phyloP scores from a whole-genome alignment of 768 basidiomycete genomes.

The Podaxis sp. region DNA sequence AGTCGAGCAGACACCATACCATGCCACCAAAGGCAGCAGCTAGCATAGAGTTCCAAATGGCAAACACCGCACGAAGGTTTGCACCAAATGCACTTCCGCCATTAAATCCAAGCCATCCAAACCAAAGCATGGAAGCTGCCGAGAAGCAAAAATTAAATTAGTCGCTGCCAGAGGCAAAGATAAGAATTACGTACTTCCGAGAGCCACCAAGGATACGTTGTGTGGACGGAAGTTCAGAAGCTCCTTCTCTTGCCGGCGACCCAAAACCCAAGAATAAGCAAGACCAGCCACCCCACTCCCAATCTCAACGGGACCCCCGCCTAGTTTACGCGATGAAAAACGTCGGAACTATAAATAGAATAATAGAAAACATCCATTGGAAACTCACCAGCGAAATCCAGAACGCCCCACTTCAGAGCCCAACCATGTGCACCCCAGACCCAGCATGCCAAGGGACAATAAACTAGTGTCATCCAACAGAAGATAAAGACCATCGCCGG shows the following conservation, averaged over 20 bases:
- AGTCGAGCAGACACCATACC: conserved; percentile 83
- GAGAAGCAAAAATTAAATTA: conserved; percentile 1
- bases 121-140: conserved; percentile 75
- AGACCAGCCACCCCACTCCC: conserved; percentile 83
- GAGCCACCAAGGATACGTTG: conserved; percentile 79
- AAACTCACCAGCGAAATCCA: conserved; percentile 79
- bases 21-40: conserved; percentile 80
- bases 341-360: conserved; percentile 9
- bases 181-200: conserved; percentile 54
- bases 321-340: conserved; percentile 33
- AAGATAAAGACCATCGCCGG: conserved; percentile 83
- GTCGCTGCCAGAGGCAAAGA: background rate
- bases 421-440: conserved; percentile 81
- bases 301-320: conserved; percentile 87
- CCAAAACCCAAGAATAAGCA: conserved; percentile 86
- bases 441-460: conserved; percentile 88
- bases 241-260: conserved; percentile 72
- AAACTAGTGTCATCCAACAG: conserved; percentile 84
- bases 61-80: conserved; percentile 82
- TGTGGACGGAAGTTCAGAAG: conserved; percentile 83
- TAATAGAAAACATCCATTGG: conserved; percentile 13
- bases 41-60: conserved; percentile 88
- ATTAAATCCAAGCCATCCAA: conserved; percentile 90
- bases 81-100: conserved; percentile 88
- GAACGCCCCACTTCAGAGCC: conserved; percentile 81